Evolutionary conservation across 495 filamentous ascomycete species (phyloP).

Genomic region (Aspergillus cavernicola): DNA sequence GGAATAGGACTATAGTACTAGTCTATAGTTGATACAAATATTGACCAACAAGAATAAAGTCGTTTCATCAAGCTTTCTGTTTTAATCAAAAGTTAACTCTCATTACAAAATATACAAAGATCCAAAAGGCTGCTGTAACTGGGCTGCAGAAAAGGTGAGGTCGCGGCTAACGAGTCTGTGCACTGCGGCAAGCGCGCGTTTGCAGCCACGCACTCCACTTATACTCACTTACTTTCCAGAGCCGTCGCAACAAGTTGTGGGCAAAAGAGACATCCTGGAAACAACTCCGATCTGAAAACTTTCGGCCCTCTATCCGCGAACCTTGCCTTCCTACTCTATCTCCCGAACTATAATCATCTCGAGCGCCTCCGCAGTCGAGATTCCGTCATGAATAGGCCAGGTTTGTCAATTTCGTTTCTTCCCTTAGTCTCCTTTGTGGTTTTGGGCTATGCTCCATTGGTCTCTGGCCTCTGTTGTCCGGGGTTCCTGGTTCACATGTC

Average conservation of each 20-base stretch:
- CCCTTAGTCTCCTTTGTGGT: slow-evolving; percentile 13
- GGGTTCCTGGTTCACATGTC: slow-evolving; percentile 4
- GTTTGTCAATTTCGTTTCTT: slow-evolving; percentile 32
- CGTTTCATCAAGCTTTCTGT: too few relatives aligned
- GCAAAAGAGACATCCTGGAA: slow-evolving; percentile 27
- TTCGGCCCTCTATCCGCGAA: slow-evolving; percentile 10
- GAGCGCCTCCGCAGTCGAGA: neutral
- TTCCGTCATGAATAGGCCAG: slow-evolving; percentile 41
- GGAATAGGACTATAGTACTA: too few relatives aligned
- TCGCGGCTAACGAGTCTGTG: slow-evolving; percentile 23
- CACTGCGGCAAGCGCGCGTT: slow-evolving; percentile 34
- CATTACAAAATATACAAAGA: too few relatives aligned
- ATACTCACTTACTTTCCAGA: slow-evolving; percentile 27
- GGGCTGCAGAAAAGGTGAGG: neutral
- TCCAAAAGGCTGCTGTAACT: too few relatives aligned
- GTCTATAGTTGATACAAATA: too few relatives aligned
- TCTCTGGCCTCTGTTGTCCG: neutral
- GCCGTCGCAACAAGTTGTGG: slow-evolving; percentile 35
- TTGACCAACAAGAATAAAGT: too few relatives aligned
- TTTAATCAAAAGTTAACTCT: too few relatives aligned
- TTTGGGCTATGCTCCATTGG: slow-evolving; percentile 8
- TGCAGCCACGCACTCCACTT: slow-evolving; percentile 36
- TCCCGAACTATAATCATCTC: neutral
- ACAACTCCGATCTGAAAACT: slow-evolving; percentile 21
- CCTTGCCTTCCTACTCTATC: slow-evolving; percentile 11